Conservation (phyloP, 192 early-diverging fungal genomes). For the Coemansia sp. region DNA sequence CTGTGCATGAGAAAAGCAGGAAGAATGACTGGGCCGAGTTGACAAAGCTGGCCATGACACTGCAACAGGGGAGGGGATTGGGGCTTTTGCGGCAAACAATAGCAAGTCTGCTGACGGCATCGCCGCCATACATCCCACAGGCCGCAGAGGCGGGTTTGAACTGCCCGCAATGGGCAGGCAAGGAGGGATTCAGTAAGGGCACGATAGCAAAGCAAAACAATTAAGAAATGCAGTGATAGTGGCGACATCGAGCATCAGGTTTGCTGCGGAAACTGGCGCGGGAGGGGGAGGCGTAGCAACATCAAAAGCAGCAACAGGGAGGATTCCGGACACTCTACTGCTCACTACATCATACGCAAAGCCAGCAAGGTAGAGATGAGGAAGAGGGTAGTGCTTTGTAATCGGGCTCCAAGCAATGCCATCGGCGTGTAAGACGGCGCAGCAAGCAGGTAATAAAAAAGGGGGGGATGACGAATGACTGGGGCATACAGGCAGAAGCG, state of each 20-base stretch:
- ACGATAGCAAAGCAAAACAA: slow-evolving; percentile 7
- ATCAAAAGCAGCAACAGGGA: not conserved
- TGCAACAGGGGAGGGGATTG: slow-evolving; percentile 9
- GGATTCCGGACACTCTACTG: slow-evolving; percentile 9
- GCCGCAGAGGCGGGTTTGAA: not conserved
- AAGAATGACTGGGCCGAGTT: not conserved
- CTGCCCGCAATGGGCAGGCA: not conserved
- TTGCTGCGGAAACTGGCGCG: slow-evolving; percentile 11
- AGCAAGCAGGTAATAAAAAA: not conserved
- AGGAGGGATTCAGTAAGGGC: not conserved
- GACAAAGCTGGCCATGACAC: not conserved
- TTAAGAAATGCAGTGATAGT: not conserved
- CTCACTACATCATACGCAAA: not conserved
- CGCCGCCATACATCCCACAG: slow-evolving; percentile 8
- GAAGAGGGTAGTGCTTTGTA: slow-evolving; percentile 9
- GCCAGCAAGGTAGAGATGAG: not conserved
- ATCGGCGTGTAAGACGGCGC: not conserved
- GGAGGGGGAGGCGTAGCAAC: not conserved
- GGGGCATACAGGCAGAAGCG: not conserved
- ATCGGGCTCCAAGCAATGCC: slow-evolving; percentile 5
- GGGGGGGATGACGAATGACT: not conserved
- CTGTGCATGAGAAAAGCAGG: slow-evolving; percentile 8
- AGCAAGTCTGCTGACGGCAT: slow-evolving; percentile 17
- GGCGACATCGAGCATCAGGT: not conserved
- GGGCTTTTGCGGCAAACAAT: slow-evolving; percentile 12